These are phyloP conservation scores for Lenwebbia sp. DNA, from an alignment of 345 rosid species.

Conservation along the genomic window DNA sequence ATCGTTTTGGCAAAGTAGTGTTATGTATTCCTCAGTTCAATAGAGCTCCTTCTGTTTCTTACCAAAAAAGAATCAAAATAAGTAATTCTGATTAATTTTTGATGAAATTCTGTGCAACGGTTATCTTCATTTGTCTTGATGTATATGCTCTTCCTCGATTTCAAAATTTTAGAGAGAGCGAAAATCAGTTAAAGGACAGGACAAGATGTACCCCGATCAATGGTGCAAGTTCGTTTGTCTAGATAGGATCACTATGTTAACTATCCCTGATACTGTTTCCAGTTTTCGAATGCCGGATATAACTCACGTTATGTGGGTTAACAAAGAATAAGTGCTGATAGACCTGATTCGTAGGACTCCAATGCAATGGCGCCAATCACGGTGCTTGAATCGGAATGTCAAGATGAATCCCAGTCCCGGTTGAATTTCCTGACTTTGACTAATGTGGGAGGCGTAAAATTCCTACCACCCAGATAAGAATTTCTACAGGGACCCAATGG, in stretches of 20 bases:
- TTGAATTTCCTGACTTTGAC: not conserved
- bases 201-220: not conserved
- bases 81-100: not conserved
- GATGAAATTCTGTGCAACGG: not conserved
- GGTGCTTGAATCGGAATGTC: not conserved
- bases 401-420: not conserved
- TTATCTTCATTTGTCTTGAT: not conserved
- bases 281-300: not conserved
- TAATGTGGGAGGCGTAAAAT: not conserved
- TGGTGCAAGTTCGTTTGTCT: not conserved
- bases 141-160: not conserved
- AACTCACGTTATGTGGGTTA: not conserved
- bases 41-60: not conserved
- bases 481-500: not conserved
- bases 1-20: not conserved
- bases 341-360: not conserved
- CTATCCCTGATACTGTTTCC: not conserved
- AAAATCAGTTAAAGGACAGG: not conserved
- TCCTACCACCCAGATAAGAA: not conserved
- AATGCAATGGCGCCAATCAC: not conserved
- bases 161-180: not conserved
- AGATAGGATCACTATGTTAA: not conserved
- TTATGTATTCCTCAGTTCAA: not conserved
- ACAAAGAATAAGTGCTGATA: not conserved
- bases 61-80: not conserved